Percentiles rank a stretch among this genome's conserved stretches.
These are phyloP conservation scores for Cyberlindnera maritima DNA, from an alignment of 805 yeast species.

Conservation along the genomic window DNA sequence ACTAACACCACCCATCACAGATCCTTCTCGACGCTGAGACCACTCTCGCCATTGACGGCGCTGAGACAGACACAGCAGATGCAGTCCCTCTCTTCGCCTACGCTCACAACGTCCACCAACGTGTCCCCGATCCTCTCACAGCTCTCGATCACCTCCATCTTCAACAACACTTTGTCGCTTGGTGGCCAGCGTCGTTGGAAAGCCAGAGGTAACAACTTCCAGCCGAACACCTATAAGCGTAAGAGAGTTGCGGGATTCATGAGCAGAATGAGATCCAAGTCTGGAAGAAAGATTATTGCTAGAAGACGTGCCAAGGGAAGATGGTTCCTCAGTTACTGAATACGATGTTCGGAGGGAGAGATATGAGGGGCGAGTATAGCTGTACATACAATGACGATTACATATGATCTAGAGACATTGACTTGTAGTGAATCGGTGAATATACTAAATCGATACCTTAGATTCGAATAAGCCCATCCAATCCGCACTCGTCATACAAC, in stretches of 20 bases:
- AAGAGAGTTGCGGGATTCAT: constrained; percentile 89
- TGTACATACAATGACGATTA: constrained; percentile 6
- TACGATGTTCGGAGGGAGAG: no score
- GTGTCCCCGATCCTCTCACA: constrained; percentile 14
- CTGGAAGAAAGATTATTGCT: constrained; percentile 75
- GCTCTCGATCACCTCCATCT: constrained; percentile 23
- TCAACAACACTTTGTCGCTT: constrained; percentile 30
- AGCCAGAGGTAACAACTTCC: constrained; percentile 91
- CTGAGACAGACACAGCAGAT: constrained; percentile 21
- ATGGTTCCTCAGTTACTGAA: constrained; percentile 83
- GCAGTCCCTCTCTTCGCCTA: constrained; percentile 26
- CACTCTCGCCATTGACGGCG: constrained; percentile 22
- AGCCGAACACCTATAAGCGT: constrained; percentile 87
- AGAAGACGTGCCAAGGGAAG: constrained; percentile 87
- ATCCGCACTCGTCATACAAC: not conserved
- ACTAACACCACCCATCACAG: constrained; percentile 13
- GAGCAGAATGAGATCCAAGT: constrained; percentile 70
- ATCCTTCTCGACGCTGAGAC: constrained; percentile 18
- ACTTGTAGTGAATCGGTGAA: not conserved
- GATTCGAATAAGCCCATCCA: not conserved
- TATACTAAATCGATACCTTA: not conserved
- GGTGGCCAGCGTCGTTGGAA: constrained; percentile 67
- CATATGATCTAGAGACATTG: not conserved
- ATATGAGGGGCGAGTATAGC: not conserved
- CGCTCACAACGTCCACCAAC: constrained; percentile 17